Percentiles rank a stretch among this genome's conserved stretches.
phyloP scores from a whole-genome alignment of 495 filamentous ascomycete genomes.

The Hypoxylon fuscum region DNA sequence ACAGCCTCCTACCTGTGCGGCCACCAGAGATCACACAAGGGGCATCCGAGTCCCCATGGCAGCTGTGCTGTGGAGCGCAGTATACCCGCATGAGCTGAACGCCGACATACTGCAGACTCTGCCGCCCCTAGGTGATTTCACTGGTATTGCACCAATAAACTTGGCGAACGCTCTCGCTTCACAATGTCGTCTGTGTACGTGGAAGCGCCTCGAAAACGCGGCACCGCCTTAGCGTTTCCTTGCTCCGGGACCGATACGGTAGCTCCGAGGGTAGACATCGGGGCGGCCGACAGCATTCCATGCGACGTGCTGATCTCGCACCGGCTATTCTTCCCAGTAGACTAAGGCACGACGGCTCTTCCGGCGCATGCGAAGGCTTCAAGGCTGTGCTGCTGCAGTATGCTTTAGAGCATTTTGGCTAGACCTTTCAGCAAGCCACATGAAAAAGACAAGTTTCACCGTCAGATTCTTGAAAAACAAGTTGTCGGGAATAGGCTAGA shows the following conservation, averaged over 20 bases:
- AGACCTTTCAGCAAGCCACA: too few species aligned
- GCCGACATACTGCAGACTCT: too few species aligned
- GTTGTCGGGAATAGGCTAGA: too few species aligned
- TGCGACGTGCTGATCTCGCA: neutral
- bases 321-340: neutral
- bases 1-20: too few species aligned
- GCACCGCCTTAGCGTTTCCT: neutral
- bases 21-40: too few species aligned
- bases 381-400: neutral
- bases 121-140: too few species aligned
- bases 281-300: neutral
- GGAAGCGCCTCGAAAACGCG: neutral
- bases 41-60: too few species aligned
- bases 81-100: too few species aligned
- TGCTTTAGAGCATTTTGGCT: neutral
- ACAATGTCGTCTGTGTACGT: neutral
- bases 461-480: too few species aligned
- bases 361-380: neutral
- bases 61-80: too few species aligned
- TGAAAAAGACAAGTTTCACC: too few species aligned
- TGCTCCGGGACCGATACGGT: neutral
- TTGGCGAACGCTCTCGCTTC: neutral
- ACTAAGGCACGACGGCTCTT: neutral
- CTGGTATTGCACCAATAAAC: neutral
- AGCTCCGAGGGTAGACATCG: neutral